phyloP scores from a whole-genome alignment of 2,329 filamentous ascomycete genomes.

The Dactylellina leptospora region DNA sequence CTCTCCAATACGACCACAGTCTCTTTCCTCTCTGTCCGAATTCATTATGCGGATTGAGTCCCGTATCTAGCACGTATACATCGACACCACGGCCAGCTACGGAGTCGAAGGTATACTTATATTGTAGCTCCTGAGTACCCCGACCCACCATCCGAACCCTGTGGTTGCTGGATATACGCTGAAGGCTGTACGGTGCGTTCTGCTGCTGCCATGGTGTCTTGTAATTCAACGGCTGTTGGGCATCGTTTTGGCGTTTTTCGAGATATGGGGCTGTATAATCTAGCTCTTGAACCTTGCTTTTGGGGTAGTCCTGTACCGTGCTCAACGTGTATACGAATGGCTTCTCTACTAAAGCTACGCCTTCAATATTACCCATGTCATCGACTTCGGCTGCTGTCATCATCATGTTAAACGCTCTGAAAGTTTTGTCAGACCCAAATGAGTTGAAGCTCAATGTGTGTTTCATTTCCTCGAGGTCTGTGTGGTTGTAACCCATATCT shows the following conservation, averaged over 20 bases:
- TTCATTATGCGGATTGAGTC: conserved; percentile 58
- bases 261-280: neutral
- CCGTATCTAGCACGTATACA: conserved; percentile 65
- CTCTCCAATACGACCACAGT: conserved; percentile 60
- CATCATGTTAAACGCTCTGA: conserved; percentile 53
- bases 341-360: conserved; percentile 14
- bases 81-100: conserved; percentile 61
- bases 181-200: conserved; percentile 56
- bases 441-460: conserved; percentile 52
- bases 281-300: neutral
- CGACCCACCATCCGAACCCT: conserved; percentile 56
- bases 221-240: neutral
- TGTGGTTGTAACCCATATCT: conserved; percentile 55
- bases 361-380: neutral
- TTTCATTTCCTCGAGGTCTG: conserved; percentile 60
- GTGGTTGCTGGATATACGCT: conserved; percentile 57
- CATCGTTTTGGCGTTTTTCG: neutral
- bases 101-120: conserved; percentile 58
- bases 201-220: conserved; percentile 17
- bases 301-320: neutral
- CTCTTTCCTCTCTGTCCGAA: conserved; percentile 56
- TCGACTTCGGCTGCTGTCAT: conserved; percentile 15
- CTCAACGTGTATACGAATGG: neutral
- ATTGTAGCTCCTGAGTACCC: conserved; percentile 58
- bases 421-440: conserved; percentile 28